phyloP scores from a whole-genome alignment of 805 yeast species.

The Priceomyces carsonii region DNA sequence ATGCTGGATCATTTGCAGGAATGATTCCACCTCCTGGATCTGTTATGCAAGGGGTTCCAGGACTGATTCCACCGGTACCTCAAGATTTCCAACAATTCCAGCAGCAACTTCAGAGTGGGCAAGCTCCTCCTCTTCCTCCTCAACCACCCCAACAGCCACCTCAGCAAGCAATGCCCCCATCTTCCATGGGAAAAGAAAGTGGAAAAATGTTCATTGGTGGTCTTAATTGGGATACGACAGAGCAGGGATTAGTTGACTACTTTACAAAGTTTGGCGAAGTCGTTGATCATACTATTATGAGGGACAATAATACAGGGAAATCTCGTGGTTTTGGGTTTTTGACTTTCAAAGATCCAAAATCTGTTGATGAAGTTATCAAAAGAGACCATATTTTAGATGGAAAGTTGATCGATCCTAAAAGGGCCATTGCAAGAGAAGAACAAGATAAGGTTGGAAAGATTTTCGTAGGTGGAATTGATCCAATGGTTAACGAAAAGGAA shows the following conservation, averaged over 20 bases:
- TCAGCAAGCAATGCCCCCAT: constrained; percentile 23
- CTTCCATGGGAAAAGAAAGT: constrained; percentile 53
- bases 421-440: constrained; percentile 96
- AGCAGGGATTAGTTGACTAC: constrained; percentile 78
- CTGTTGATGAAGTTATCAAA: constrained; percentile 84
- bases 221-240: constrained; percentile 96
- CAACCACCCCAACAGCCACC: constrained; percentile 11
- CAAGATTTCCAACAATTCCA: constrained; percentile 11
- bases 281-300: constrained; percentile 86
- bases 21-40: constrained; percentile 1
- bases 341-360: constrained; percentile 76
- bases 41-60: constrained; percentile 2
- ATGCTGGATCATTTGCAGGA: background rate
- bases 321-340: constrained; percentile 95
- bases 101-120: constrained; percentile 6
- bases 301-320: constrained; percentile 81
- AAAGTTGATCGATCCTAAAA: constrained; percentile 93
- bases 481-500: constrained; percentile 88
- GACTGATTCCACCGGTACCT: constrained; percentile 9
- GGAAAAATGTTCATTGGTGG: constrained; percentile 97
- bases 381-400: constrained; percentile 92
- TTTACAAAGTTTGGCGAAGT: constrained; percentile 89
- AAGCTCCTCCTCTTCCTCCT: constrained; percentile 6
- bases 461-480: constrained; percentile 95
- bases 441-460: constrained; percentile 96